Percentiles rank a stretch among this genome's conserved stretches.
Conservation (phyloP, 1,284 basidiomycete genomes). For the Rhizopogon parksii region DNA sequence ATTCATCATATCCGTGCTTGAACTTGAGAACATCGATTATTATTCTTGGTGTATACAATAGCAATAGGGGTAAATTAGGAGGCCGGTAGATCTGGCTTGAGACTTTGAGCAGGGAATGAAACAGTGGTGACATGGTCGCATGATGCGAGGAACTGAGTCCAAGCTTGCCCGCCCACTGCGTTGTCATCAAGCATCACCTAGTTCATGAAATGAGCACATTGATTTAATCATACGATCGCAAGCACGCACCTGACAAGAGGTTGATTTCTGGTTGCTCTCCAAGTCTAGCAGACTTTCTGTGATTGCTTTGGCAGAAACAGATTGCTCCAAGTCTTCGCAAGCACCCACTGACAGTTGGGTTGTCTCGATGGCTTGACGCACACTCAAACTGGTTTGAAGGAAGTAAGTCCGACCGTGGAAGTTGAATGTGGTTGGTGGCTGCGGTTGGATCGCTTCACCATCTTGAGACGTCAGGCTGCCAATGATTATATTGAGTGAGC, state of each 20-base stretch:
- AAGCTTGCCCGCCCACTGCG: slow-evolving; percentile 32
- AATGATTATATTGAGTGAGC: neutral
- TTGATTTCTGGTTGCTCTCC: slow-evolving; percentile 47
- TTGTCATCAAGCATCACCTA: slow-evolving; percentile 44
- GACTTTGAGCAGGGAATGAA: slow-evolving; percentile 16
- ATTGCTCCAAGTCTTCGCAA: slow-evolving; percentile 2
- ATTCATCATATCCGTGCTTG: neutral
- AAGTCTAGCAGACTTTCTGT: slow-evolving; percentile 47
- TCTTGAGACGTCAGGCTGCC: slow-evolving; percentile 31
- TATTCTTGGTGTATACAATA: slow-evolving; percentile 3
- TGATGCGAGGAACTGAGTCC: slow-evolving; percentile 45
- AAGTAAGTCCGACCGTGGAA: slow-evolving; percentile 39
- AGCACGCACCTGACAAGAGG: slow-evolving; percentile 46
- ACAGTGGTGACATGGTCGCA: slow-evolving; percentile 43
- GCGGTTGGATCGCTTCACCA: slow-evolving; percentile 32
- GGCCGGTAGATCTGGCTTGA: slow-evolving; percentile 7
- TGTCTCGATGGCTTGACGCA: slow-evolving; percentile 42
- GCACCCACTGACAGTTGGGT: slow-evolving; percentile 10
- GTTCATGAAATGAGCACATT: slow-evolving; percentile 3
- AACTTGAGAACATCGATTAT: slow-evolving; percentile 7
- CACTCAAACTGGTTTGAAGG: slow-evolving; percentile 42
- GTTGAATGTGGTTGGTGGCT: slow-evolving; percentile 45
- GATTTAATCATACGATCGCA: neutral
- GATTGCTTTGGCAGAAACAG: slow-evolving; percentile 19
- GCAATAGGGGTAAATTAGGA: slow-evolving; percentile 4